Conservation (phyloP, 352 stramenopile species). For the Phytophthora cactorum region DNA sequence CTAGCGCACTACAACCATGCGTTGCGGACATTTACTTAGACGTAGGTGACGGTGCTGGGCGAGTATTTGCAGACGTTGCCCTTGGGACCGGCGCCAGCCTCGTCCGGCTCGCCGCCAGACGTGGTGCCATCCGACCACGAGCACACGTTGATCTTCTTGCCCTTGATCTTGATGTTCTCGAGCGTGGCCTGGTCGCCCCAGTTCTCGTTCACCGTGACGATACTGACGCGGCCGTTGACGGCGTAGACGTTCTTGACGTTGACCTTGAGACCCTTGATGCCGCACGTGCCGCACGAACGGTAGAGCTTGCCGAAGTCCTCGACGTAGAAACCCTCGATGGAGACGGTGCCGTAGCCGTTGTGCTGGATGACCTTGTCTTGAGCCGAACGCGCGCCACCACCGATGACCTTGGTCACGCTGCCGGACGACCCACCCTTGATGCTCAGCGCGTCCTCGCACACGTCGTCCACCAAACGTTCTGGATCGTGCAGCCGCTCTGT, state of each 20-base stretch:
- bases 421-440: constrained; percentile 47
- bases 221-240: constrained; percentile 29
- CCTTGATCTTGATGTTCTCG: constrained; percentile 52
- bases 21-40: neutral
- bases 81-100: constrained; percentile 16
- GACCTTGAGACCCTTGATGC: constrained; percentile 23
- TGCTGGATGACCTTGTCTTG: constrained; percentile 31
- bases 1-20: neutral
- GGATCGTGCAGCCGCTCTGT: constrained; percentile 29
- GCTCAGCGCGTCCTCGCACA: constrained; percentile 49
- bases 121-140: constrained; percentile 25
- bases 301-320: constrained; percentile 32
- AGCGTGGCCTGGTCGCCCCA: constrained; percentile 44
- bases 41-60: constrained; percentile 30
- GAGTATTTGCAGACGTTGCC: constrained; percentile 37
- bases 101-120: constrained; percentile 25
- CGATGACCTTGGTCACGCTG: constrained; percentile 41
- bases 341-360: constrained; percentile 30
- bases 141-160: constrained; percentile 34
- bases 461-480: constrained; percentile 33
- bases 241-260: constrained; percentile 34
- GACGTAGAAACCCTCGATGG: constrained; percentile 31
- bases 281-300: constrained; percentile 27
- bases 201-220: constrained; percentile 55
- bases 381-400: constrained; percentile 27